Base-by-base conservation (phyloP, 2,329 filamentous ascomycete genomes). In the Chaetomium strumarium region DNA sequence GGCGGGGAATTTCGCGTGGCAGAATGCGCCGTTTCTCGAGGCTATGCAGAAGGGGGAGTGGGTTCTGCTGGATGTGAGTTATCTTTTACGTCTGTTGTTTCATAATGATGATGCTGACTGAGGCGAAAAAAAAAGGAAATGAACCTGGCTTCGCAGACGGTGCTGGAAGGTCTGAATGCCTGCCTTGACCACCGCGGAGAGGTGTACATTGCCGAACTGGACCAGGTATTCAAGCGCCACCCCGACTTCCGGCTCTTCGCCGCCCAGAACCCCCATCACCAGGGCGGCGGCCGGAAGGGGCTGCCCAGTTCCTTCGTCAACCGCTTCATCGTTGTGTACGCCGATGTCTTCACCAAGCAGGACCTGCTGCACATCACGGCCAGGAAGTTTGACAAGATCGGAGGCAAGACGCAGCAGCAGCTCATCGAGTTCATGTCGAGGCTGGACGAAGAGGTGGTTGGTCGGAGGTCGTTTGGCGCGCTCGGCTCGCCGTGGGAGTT, bases 31-130 rank as follows among this genome's bases (percentile, higher is more conserved):
- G 1, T 97, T 99, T 66, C 74, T 99, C 17, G 88, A 90, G 66
- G 93, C 93, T 0, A 97, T 99, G 92, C 93, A 97, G 66, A 87
- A 83, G 53, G 93, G 93, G 29, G 88, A 95, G 62, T 99, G 93
- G 93, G 93, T 99, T 11, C 75, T 99, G 29, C 78, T 99, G 0
- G 93, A 99, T 64, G 56, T 61, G 43, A 57, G 57, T 58, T 20
- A 9, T 20, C 14, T 19, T 39, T 10, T 19, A 12, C 9, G 20
- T 17, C 17, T 9, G 17, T 17, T 16, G 16, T 44, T 49, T 38
- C 10, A 7, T 33, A 29, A 13, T 14, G 2, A 3, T 13, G 16
- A 46, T 14, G 24, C 56, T 58, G 17, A 57, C 51, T 46, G 33
- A 16, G 24, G n/a, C n/a, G n/a, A 14, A 10, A 29, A 11, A 3